These are phyloP conservation scores for Euphorbia peplus DNA, from an alignment of 345 rosid genomes.

Conservation along the genomic window DNA sequence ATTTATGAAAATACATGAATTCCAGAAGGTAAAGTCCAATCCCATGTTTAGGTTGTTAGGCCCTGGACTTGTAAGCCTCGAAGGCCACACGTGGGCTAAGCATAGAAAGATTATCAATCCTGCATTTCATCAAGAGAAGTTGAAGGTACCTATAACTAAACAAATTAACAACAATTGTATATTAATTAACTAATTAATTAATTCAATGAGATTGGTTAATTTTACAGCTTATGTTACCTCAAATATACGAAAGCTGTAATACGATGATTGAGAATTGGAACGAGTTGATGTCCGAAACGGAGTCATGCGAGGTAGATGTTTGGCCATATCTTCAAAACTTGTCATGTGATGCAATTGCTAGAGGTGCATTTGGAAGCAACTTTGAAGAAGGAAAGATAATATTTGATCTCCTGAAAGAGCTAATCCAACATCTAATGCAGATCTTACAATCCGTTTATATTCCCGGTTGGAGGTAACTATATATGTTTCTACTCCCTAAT, in stretches of 20 bases:
- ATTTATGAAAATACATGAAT: constrained; percentile 15
- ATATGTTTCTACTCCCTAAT: constrained; percentile 46
- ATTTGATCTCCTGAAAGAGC: constrained; percentile 36
- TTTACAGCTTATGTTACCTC: constrained; percentile 34
- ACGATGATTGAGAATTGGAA: constrained; percentile 39
- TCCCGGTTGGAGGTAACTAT: constrained; percentile 45
- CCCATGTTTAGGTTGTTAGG: constrained; percentile 29
- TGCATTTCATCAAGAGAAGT: constrained; percentile 47
- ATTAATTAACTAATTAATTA: too few relatives aligned
- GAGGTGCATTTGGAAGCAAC: constrained; percentile 48
- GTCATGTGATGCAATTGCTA: constrained; percentile 43
- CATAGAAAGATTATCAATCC: constrained; percentile 51
- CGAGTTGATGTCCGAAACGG: neutral
- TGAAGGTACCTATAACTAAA: constrained; percentile 42
- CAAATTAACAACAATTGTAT: too few relatives aligned
- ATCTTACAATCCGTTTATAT: constrained; percentile 14
- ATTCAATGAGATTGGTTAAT: neutral
- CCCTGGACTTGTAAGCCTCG: constrained; percentile 30
- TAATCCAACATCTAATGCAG: neutral
- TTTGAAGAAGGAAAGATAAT: constrained; percentile 41
- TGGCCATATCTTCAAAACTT: constrained; percentile 39
- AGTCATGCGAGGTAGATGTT: constrained; percentile 30
- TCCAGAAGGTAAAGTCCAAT: constrained; percentile 24
- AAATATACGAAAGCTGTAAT: constrained; percentile 22
- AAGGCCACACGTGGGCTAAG: constrained; percentile 47